These are phyloP conservation scores for Botrytis cinerea DNA, from an alignment of 2,329 filamentous ascomycete genomes.

Conservation along the genomic window DNA sequence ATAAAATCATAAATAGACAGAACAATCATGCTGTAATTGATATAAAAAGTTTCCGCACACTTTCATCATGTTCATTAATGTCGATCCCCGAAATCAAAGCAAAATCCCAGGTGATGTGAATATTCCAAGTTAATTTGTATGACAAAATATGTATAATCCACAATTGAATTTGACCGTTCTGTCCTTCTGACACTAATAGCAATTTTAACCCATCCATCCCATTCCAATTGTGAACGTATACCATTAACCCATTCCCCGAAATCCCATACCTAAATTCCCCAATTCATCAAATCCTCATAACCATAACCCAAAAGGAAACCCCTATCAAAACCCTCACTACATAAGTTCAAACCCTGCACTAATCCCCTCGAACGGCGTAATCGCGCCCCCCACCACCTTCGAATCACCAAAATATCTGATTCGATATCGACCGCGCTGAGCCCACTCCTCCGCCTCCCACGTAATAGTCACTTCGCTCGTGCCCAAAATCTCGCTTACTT, in stretches of 20 bases:
- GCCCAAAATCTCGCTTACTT: constrained; percentile 68
- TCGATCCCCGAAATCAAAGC: not conserved
- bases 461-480: constrained; percentile 76
- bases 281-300: not conserved
- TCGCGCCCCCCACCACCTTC: constrained; percentile 61
- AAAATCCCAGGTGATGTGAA: not conserved
- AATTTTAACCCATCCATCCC: not conserved
- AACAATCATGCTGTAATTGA: not conserved
- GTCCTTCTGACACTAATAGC: not conserved
- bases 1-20: constrained; percentile 26
- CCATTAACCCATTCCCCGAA: not conserved
- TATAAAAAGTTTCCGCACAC: not conserved
- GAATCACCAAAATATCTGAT: constrained; percentile 83
- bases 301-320: not conserved
- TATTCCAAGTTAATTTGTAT: not conserved
- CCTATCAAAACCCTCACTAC: not conserved
- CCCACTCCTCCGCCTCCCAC: constrained; percentile 73
- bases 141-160: not conserved
- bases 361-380: constrained; percentile 69
- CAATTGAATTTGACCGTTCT: not conserved
- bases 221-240: not conserved
- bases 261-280: not conserved
- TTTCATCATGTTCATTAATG: not conserved
- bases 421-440: constrained; percentile 68
- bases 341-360: constrained; percentile 53